A percentile compares a stretch with the other conserved stretches of the same genome.
Conservation (phyloP, 306 rosid species). For the Citrullus colocynthis region DNA sequence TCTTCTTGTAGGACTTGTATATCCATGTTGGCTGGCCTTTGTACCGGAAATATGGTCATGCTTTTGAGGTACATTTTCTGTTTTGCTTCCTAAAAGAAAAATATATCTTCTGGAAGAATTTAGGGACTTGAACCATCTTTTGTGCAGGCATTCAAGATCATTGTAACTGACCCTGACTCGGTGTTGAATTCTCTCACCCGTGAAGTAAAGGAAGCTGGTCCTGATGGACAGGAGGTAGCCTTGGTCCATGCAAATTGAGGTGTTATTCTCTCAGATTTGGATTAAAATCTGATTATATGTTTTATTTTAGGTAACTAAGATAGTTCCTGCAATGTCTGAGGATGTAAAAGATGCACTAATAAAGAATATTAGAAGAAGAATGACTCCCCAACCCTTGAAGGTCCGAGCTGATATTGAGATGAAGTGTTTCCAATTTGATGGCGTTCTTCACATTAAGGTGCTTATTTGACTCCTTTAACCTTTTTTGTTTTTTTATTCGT, state of each 20-base stretch:
- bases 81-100: background rate
- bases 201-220: conserved; percentile 69
- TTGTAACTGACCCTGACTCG: conserved; percentile 85
- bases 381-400: conserved; percentile 96
- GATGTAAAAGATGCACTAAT: conserved; percentile 72
- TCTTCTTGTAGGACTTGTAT: conserved; percentile 57
- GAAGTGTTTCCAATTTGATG: conserved; percentile 97
- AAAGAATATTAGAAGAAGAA: conserved; percentile 76
- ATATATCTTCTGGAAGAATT: background rate
- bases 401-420: conserved; percentile 91
- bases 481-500: background rate
- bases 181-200: conserved; percentile 67
- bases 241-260: background rate
- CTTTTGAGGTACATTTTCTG: conserved; percentile 59
- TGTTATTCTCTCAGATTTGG: background rate
- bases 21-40: conserved; percentile 92
- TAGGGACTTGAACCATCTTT: conserved; percentile 2
- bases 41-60: conserved; percentile 85
- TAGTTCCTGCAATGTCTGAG: conserved; percentile 77
- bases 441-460: conserved; percentile 93
- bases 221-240: conserved; percentile 88
- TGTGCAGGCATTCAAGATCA: conserved; percentile 74
- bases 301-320: conserved; percentile 49
- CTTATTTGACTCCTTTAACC: background rate
- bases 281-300: background rate